Base-by-base conservation (phyloP, 768 basidiomycete species). In the Cystobasidium tubakii region DNA sequence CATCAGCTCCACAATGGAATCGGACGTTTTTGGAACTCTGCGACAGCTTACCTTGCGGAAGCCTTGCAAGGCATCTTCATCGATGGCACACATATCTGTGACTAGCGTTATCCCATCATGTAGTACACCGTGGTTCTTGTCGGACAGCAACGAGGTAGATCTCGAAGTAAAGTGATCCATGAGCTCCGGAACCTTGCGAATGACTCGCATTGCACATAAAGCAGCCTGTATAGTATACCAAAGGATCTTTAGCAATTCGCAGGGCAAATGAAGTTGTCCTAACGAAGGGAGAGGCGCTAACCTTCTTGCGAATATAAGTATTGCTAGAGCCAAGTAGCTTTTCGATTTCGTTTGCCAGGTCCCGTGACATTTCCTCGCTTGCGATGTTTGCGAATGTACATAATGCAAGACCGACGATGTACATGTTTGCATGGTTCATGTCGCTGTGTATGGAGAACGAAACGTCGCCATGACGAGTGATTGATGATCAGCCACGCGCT, bases 351-450 rank as follows among this genome's bases (percentile, higher is more conserved):
- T 97, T 95, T 67, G 90, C 90, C 77, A 99, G 84, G 85, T 99
- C 96, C 76, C 96, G 88, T 33, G 95, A 93, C 96, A 99, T 99
- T 82, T 99, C 96, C 82, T 99, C 96, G 23, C 93, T 96, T 12
- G 96, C 92, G 77, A 98, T 98, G 80, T 98, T 97, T 73, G 95
- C 96, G 80, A 99, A 98, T 0, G 96, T 98, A 79, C 93, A 97
- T 42, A 99, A 87, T 1, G 93, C 95, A 71, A 99, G 86, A 6
- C 96, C 96, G 29, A 98, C 96, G 1, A 90, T 91, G 81, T 97
- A 98, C 91, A 96, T 96, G 82, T 97, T 97, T 0, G 94, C 89
- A 81, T 97, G 94, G 82, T 98, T 98, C 92, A 99, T 91, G 83
- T 99, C 96, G 83, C 95, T 99, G 78, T 31, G 34, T 39, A 2